A percentile compares a stretch with the other conserved stretches of the same genome.
These are phyloP conservation scores for Sclerotinia borealis DNA, from an alignment of 2,329 filamentous ascomycete genomes.

Conservation along the genomic window DNA sequence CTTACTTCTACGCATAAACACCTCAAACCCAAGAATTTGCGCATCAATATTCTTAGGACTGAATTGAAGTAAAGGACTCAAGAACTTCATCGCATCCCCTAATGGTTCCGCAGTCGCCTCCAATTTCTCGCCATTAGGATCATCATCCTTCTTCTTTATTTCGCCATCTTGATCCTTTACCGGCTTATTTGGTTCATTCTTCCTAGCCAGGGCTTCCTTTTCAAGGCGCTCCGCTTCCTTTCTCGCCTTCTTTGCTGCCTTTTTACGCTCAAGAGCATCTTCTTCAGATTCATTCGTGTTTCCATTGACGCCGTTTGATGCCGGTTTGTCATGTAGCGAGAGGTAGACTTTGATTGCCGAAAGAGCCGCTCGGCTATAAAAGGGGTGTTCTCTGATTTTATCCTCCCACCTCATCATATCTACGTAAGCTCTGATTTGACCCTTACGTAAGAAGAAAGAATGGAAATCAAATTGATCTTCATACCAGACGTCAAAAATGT, in stretches of 20 bases:
- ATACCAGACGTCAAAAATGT: constrained; percentile 95
- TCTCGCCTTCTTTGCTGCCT: constrained; percentile 83
- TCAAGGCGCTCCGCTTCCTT: constrained; percentile 71
- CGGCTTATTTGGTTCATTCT: constrained; percentile 75
- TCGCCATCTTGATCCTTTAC: constrained; percentile 56
- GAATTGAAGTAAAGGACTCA: constrained; percentile 74
- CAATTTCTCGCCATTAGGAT: constrained; percentile 76
- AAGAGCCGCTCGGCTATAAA: constrained; percentile 79
- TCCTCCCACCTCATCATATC: constrained; percentile 98
- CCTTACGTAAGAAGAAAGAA: constrained; percentile 93
- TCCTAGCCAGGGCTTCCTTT: constrained; percentile 73
- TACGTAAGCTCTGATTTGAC: constrained; percentile 88
- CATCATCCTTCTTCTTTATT: constrained; percentile 81
- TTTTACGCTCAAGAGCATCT: constrained; percentile 68
- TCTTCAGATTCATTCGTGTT: constrained; percentile 41
- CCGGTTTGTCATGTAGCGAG: constrained; percentile 68
- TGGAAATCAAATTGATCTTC: constrained; percentile 99
- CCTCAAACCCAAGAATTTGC: constrained; percentile 83
- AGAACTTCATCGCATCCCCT: constrained; percentile 79
- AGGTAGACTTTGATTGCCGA: constrained; percentile 77
- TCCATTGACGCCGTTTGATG: constrained; percentile 58
- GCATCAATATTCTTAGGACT: constrained; percentile 75
- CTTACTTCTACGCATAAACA: constrained; percentile 79
- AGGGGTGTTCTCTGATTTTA: constrained; percentile 82
- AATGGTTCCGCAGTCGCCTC: constrained; percentile 77